Evolutionary conservation across 257 asterid genomes (phyloP).

Genomic region (Gynochthodes officinalis): DNA sequence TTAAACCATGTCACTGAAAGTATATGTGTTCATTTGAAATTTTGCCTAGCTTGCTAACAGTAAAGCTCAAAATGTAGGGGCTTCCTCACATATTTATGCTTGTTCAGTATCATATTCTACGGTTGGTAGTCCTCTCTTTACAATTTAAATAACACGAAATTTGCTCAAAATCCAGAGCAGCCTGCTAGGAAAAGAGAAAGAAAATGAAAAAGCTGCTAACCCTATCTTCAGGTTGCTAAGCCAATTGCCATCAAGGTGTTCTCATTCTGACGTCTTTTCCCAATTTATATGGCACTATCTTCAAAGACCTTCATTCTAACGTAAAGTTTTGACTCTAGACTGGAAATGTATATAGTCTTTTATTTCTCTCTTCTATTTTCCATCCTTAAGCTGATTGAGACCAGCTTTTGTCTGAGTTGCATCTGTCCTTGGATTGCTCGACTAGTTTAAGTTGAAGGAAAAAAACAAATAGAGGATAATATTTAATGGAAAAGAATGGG

Average conservation of each 20-base stretch:
- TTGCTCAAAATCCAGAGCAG: not conserved
- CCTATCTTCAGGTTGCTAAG: not conserved
- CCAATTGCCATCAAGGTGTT: not conserved
- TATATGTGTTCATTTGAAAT: too few relatives aligned
- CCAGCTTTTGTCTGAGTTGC: not conserved
- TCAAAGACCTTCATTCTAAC: not conserved
- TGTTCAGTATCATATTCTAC: not conserved
- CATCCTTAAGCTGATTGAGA: not conserved
- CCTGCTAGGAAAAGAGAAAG: not conserved
- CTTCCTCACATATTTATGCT: not conserved
- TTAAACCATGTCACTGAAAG: not conserved
- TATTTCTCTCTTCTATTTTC: not conserved
- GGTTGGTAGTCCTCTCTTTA: not conserved
- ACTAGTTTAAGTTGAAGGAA: not conserved
- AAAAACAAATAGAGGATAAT: not conserved
- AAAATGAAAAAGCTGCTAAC: not conserved
- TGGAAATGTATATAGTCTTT: not conserved
- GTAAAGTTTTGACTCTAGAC: not conserved
- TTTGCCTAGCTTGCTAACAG: not conserved
- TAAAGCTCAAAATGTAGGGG: not conserved
- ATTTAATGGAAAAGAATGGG: not conserved
- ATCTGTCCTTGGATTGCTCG: not conserved
- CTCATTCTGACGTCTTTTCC: not conserved
- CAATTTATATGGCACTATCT: not conserved
- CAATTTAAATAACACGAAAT: not conserved